A percentile compares a stretch with the other conserved stretches of the same genome.
Evolutionary conservation across 2,329 filamentous ascomycete genomes (phyloP).

Genomic region (Ophiostoma piceae): DNA sequence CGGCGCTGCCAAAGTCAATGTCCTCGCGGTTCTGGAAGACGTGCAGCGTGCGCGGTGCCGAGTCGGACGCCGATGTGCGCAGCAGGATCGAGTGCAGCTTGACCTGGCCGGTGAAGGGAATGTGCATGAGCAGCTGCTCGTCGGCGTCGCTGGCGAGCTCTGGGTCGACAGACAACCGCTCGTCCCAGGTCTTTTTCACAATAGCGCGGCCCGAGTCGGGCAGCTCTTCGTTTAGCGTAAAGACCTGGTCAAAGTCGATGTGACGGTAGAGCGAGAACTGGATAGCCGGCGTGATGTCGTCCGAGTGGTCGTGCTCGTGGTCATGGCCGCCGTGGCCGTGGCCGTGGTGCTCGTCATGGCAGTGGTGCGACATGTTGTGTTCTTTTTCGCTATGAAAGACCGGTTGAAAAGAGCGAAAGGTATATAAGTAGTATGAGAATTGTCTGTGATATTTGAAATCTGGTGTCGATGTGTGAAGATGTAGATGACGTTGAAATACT

Average conservation of each 20-base stretch:
- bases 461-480: not conserved
- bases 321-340: constrained; percentile 33
- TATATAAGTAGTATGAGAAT: not conserved
- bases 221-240: constrained; percentile 74
- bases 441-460: not conserved
- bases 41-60: constrained; percentile 76
- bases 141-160: constrained; percentile 83
- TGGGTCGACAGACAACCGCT: constrained; percentile 65
- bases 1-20: constrained; percentile 75
- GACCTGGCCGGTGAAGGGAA: constrained; percentile 93
- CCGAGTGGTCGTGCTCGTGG: constrained; percentile 73
- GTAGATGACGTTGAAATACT: not conserved
- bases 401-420: too few species aligned
- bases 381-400: too few species aligned
- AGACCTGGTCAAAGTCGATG: constrained; percentile 81
- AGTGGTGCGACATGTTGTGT: constrained; percentile 29
- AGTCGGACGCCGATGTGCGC: constrained; percentile 65
- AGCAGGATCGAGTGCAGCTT: constrained; percentile 87
- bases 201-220: constrained; percentile 66
- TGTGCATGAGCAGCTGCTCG: constrained; percentile 86
- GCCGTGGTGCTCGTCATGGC: constrained; percentile 34
- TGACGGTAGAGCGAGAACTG: constrained; percentile 88
- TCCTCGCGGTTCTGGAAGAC: constrained; percentile 82
- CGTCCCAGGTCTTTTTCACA: constrained; percentile 85
- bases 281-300: constrained; percentile 86